These are phyloP conservation scores for Leishmania turanica DNA, from an alignment of 208 protist genomes.

Conservation along the genomic window DNA sequence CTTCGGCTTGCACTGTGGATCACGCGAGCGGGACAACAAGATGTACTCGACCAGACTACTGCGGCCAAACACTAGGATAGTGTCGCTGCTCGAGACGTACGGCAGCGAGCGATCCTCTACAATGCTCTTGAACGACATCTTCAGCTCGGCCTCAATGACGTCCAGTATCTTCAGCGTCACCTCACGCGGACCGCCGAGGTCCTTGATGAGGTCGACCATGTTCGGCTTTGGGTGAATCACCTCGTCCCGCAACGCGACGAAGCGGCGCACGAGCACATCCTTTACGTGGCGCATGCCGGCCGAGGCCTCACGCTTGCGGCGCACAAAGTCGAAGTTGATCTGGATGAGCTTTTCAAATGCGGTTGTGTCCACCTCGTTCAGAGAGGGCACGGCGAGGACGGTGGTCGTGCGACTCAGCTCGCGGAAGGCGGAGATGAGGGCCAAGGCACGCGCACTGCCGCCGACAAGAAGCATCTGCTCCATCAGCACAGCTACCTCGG, in stretches of 20 bases:
- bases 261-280: constrained; percentile 58
- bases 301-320: constrained; percentile 58
- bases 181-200: constrained; percentile 47
- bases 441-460: constrained; percentile 73
- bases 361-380: constrained; percentile 48
- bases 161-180: constrained; percentile 49
- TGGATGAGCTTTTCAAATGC: constrained; percentile 68
- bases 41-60: constrained; percentile 79
- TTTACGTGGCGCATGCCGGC: constrained; percentile 80
- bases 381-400: constrained; percentile 40
- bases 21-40: constrained; percentile 54
- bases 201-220: constrained; percentile 27
- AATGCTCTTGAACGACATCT: constrained; percentile 72
- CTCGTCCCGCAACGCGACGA: constrained; percentile 49
- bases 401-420: constrained; percentile 59
- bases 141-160: constrained; percentile 57
- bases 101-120: constrained; percentile 73
- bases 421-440: constrained; percentile 65
- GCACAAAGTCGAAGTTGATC: constrained; percentile 73
- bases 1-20: constrained; percentile 47
- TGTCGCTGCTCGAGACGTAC: constrained; percentile 68
- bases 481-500: constrained; percentile 73
- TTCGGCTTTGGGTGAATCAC: constrained; percentile 30
- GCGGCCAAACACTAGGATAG: constrained; percentile 82
- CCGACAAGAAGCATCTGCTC: constrained; percentile 77